Percentiles rank a stretch among this genome's conserved stretches.
These are phyloP conservation scores for Leucosporidium creatinivorum DNA, from an alignment of 768 basidiomycete genomes.

Conservation along the genomic window DNA sequence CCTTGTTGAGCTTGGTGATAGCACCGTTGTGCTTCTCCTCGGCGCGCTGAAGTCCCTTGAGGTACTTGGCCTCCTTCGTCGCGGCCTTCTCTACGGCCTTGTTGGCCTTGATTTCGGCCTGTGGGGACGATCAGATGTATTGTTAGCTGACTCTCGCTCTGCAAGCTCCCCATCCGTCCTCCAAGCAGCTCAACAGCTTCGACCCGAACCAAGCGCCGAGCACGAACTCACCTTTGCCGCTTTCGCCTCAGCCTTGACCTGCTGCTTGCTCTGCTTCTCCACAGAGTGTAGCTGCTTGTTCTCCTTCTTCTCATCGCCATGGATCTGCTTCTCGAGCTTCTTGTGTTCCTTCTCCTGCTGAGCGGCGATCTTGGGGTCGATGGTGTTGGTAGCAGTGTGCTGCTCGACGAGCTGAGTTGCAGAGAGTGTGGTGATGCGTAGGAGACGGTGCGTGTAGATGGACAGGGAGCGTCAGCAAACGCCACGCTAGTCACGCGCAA, in stretches of 20 bases:
- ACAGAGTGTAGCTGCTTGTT: slow-evolving; percentile 12
- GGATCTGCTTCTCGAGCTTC: slow-evolving; percentile 25
- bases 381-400: not conserved
- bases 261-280: slow-evolving; percentile 3
- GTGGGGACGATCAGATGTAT: not conserved
- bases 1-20: slow-evolving; percentile 18
- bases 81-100: slow-evolving; percentile 19
- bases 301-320: slow-evolving; percentile 24
- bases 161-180: no score
- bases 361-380: slow-evolving; percentile 6
- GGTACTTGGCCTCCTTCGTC: slow-evolving; percentile 12
- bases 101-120: slow-evolving; percentile 20
- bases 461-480: not conserved
- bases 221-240: slow-evolving; percentile 8
- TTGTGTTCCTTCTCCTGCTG: slow-evolving; percentile 28
- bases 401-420: not conserved
- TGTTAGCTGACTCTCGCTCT: no score
- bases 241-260: slow-evolving; percentile 24
- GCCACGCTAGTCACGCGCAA: not conserved
- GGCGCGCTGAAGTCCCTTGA: not conserved
- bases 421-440: not conserved
- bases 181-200: not conserved
- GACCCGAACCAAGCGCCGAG: not conserved
- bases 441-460: not conserved
- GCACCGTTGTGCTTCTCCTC: slow-evolving; percentile 25